Conservation (phyloP, 176 grass and related monocot species). For the Eragrostis curvula region DNA sequence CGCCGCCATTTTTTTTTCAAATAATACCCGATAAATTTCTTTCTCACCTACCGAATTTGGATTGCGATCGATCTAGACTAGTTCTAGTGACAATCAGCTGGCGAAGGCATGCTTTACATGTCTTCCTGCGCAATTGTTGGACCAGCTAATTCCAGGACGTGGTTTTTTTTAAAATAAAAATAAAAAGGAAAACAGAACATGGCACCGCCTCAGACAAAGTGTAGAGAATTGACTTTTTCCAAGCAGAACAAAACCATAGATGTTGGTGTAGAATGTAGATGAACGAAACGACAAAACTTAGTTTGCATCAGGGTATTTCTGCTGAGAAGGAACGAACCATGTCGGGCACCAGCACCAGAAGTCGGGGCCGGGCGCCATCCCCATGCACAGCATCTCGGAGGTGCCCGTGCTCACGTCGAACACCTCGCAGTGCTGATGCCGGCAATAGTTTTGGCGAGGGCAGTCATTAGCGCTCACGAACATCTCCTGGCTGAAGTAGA, state of each 20-base stretch:
- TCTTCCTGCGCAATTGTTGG: neutral
- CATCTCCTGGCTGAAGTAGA: neutral
- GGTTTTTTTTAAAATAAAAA: too few species aligned
- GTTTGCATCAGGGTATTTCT: neutral
- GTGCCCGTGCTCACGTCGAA: conserved; percentile 9
- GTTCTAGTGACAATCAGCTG: neutral
- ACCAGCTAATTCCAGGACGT: too few species aligned
- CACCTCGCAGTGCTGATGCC: conserved; percentile 12
- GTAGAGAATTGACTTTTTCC: too few species aligned
- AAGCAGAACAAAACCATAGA: too few species aligned
- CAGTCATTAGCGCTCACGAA: neutral
- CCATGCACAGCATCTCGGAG: neutral
- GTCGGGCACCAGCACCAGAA: neutral
- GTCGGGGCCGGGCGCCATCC: neutral
- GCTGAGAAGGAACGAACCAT: neutral
- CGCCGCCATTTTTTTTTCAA: neutral
- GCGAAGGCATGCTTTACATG: neutral
- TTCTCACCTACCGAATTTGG: neutral
- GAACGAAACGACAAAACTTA: neutral
- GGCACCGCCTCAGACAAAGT: too few species aligned
- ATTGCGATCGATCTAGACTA: neutral
- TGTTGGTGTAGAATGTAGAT: too few species aligned
- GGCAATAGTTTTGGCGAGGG: neutral
- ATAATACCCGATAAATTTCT: neutral
- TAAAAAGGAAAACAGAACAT: too few species aligned